Evolutionary conservation across 2,329 filamentous ascomycete species (phyloP).

Genomic region (Didymella arachidicola): DNA sequence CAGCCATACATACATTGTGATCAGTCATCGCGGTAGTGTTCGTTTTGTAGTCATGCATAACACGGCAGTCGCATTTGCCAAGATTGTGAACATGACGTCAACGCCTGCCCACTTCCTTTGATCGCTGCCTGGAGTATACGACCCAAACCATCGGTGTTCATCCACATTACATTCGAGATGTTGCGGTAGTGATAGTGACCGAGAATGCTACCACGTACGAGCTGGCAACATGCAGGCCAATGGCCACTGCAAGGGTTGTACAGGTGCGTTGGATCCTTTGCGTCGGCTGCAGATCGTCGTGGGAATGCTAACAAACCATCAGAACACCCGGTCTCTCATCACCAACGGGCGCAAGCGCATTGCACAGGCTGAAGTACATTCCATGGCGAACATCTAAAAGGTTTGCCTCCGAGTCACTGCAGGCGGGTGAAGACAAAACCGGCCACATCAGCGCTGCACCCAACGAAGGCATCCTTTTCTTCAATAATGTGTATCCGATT

Average conservation of each 20-base stretch:
- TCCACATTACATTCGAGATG: constrained; percentile 22
- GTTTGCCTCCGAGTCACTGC: constrained; percentile 40
- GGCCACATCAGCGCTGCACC: constrained; percentile 81
- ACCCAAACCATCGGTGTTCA: constrained; percentile 5
- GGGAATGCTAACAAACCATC: constrained; percentile 28
- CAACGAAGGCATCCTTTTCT: constrained; percentile 86
- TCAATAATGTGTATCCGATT: constrained; percentile 90
- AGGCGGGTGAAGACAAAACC: constrained; percentile 68
- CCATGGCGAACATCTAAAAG: constrained; percentile 28
- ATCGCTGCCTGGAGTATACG: constrained; percentile 10
- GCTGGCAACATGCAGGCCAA: constrained; percentile 31
- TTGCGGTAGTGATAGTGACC: constrained; percentile 10
- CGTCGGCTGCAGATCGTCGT: constrained; percentile 33
- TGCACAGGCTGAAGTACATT: constrained; percentile 4
- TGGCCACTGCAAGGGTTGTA: constrained; percentile 29
- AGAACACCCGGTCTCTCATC: constrained; percentile 25
- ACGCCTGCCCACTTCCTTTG: constrained; percentile 1
- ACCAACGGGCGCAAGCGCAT: constrained; percentile 2
- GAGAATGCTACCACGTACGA: constrained; percentile 31
- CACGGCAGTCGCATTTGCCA: constrained; percentile 6
- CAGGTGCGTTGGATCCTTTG: constrained; percentile 36
- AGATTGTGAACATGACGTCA: constrained; percentile 17
- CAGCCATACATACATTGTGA: not conserved
- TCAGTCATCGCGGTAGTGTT: not conserved
- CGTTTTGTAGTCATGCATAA: not conserved